Evolutionary conservation across 2,329 filamentous ascomycete genomes (phyloP), one percentile per base, ranked within the genome.

Genomic region (Penicillium sp.): DNA sequence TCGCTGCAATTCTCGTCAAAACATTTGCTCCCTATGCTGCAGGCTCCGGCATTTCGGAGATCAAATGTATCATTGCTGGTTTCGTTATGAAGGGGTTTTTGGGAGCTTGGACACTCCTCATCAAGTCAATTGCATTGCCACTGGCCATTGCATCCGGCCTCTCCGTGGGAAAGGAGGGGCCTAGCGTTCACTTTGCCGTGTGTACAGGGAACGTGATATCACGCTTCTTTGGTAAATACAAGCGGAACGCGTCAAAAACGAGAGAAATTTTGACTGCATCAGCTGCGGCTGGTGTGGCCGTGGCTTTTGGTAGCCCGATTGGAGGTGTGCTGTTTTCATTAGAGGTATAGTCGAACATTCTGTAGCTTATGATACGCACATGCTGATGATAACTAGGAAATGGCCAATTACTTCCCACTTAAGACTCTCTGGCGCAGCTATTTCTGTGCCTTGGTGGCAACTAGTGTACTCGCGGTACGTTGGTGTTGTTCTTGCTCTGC

Each of bases 51-150:
- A 99, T 99, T 61, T 97, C 93, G 13, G 95, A 99, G 81, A 99
- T 99, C 84, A 99, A 99, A 79, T 97, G 93, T 79, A 98, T 99
- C 74, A 97, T 99, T 73, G 95, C 94, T 4, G 95, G 95, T 3
- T 99, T 99, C 75, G 92, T 98, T 54, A 99, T 99, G 95, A 97
- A 98, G 79, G 95, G 93, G 0, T 99, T 99, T 73, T 84, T 99
- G 17, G 93, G 94, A 22, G 89, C 90, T 70, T 93, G 92, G 86
- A 98, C 95, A 5, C 82, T 99, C 35, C 78, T 95, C 63, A 98
- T 99, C 80, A 99, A 99, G 80, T 96, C 93, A 0, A 87, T 98
- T 59, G 91, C 91, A 26, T 82, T 99, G 53, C 95, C 95, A 1
- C 82, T 99, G 49, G 91, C 94, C 47, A 99, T 99, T 75, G 93